Conservation (phyloP, 2,329 filamentous ascomycete species). For the Scedosporium aurantiacum region DNA sequence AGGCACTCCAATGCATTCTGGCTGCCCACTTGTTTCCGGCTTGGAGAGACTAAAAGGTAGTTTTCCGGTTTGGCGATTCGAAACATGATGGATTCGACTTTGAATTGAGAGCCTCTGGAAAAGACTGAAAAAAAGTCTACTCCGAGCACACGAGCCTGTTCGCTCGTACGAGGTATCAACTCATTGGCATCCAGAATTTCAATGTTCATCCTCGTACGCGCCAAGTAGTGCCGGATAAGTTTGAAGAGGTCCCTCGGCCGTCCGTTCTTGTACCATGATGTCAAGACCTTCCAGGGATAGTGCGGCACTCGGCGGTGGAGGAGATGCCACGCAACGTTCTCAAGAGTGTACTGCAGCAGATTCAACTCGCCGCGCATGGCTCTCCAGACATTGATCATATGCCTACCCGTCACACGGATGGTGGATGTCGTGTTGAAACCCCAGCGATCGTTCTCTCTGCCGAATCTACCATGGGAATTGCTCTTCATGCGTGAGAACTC, state of each 20-base stretch:
- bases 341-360: slow-evolving; percentile 87
- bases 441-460: slow-evolving; percentile 81
- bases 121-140: slow-evolving; percentile 97
- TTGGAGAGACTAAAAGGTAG: slow-evolving; percentile 81
- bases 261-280: slow-evolving; percentile 65
- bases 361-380: slow-evolving; percentile 91
- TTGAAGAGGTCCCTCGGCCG: slow-evolving; percentile 61
- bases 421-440: slow-evolving; percentile 90
- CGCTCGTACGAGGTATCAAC: slow-evolving; percentile 76
- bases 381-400: slow-evolving; percentile 95
- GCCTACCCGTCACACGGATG: slow-evolving; percentile 82
- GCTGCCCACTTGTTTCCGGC: slow-evolving; percentile 78
- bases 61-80: slow-evolving; percentile 96
- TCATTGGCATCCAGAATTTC: slow-evolving; percentile 88
- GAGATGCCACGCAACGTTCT: slow-evolving; percentile 88
- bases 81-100: slow-evolving; percentile 98
- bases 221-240: slow-evolving; percentile 66
- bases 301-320: slow-evolving; percentile 81
- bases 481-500: slow-evolving; percentile 84
- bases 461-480: slow-evolving; percentile 71
- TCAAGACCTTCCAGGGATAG: slow-evolving; percentile 69
- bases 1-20: slow-evolving; percentile 93
- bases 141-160: slow-evolving; percentile 84
- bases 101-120: slow-evolving; percentile 90
- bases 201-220: slow-evolving; percentile 69